These are phyloP conservation scores for Funneliformis caledonium DNA, from an alignment of 371 early-diverging fungal species.

Conservation along the genomic window DNA sequence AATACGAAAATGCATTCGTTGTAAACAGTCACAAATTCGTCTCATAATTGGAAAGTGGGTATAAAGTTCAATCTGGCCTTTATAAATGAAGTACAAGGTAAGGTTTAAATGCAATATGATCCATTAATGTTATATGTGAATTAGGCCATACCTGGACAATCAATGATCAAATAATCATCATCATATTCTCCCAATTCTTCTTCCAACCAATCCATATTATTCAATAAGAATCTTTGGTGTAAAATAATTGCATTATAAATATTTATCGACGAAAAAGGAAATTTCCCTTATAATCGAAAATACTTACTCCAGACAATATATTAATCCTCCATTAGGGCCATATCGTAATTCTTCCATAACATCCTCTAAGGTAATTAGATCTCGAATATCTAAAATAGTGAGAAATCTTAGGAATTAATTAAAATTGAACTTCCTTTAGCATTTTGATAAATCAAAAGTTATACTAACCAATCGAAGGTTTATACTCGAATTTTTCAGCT, in stretches of 20 bases:
- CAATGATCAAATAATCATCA: conserved; percentile 96
- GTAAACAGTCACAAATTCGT: conserved; percentile 74
- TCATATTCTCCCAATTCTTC: conserved; percentile 89
- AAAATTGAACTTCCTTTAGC: background rate
- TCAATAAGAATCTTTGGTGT: conserved; percentile 69
- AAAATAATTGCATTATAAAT: background rate
- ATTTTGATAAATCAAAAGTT: background rate
- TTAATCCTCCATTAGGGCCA: conserved; percentile 99
- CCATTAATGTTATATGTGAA: background rate
- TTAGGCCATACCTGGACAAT: conserved; percentile 88
- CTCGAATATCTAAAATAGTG: conserved; percentile 81
- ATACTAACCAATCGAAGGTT: conserved; percentile 75
- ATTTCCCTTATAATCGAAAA: background rate
- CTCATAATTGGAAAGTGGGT: conserved; percentile 97
- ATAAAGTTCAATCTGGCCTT: conserved; percentile 97
- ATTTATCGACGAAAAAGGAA: background rate
- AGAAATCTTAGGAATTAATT: background rate
- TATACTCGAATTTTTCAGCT: conserved; percentile 91
- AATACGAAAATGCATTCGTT: conserved; percentile 69
- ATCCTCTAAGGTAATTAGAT: conserved; percentile 95
- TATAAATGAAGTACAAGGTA: background rate
- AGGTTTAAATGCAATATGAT: background rate
- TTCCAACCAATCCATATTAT: conserved; percentile 97
- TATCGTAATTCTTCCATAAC: conserved; percentile 97
- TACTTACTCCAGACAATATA: conserved; percentile 91